Conservation (phyloP, 1,284 basidiomycete species). For the Tetrapyrgos nigripes region DNA sequence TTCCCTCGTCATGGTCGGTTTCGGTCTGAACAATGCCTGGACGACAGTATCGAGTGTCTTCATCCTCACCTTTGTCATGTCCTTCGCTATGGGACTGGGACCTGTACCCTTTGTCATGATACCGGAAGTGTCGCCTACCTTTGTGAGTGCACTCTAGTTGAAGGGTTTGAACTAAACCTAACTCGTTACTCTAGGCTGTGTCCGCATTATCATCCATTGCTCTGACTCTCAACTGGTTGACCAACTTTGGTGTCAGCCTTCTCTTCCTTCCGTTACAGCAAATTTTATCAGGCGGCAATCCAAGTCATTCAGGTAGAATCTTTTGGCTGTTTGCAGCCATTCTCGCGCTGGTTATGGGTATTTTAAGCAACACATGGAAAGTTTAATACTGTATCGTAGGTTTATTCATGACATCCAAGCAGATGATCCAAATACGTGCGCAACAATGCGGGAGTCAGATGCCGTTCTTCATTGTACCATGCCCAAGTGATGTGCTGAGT, state of each 20-base stretch:
- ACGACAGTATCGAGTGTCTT: slow-evolving; percentile 74
- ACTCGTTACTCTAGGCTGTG: slow-evolving; percentile 63
- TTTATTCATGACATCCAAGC: too few species aligned
- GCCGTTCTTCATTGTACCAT: too few species aligned
- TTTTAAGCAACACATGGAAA: slow-evolving; percentile 19
- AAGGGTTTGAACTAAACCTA: neutral
- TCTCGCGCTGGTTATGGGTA: slow-evolving; percentile 35
- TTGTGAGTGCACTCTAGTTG: slow-evolving; percentile 51
- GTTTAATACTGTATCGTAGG: neutral
- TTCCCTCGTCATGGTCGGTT: slow-evolving; percentile 74
- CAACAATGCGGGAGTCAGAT: too few species aligned
- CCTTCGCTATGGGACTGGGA: slow-evolving; percentile 90
- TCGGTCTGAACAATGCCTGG: slow-evolving; percentile 66
- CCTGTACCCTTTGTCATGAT: slow-evolving; percentile 93
- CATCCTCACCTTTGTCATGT: slow-evolving; percentile 88
- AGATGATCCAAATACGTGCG: too few species aligned
- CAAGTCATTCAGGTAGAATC: slow-evolving; percentile 75
- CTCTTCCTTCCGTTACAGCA: slow-evolving; percentile 86
- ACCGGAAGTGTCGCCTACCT: slow-evolving; percentile 86
- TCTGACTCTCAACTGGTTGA: slow-evolving; percentile 86
- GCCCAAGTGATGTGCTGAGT: too few species aligned
- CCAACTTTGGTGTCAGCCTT: slow-evolving; percentile 85
- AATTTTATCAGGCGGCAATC: slow-evolving; percentile 67
- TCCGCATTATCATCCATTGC: slow-evolving; percentile 86
- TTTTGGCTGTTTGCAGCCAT: slow-evolving; percentile 80